These are phyloP conservation scores for Suillus fuscotomentosus DNA, from an alignment of 768 basidiomycete genomes.

Conservation along the genomic window DNA sequence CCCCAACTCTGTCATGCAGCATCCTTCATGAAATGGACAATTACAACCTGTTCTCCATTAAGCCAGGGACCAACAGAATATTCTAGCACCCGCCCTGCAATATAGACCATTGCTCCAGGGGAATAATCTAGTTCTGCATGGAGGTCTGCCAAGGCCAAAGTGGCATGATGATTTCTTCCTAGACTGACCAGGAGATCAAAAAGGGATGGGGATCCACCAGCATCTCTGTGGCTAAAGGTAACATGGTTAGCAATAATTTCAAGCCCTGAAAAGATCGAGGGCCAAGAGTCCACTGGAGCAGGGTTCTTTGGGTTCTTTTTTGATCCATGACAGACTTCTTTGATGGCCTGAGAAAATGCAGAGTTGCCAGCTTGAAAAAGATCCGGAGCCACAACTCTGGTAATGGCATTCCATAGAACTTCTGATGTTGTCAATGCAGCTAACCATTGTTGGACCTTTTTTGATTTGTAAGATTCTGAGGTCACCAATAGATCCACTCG, in stretches of 20 bases:
- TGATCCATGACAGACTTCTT: too few species aligned
- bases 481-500: too few species aligned
- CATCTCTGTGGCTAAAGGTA: neutral
- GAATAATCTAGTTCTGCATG: neutral
- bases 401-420: too few species aligned
- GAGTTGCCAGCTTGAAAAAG: neutral
- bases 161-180: neutral
- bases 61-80: neutral
- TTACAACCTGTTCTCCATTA: neutral
- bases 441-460: too few species aligned
- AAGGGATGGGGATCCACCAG: neutral
- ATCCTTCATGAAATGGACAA: neutral
- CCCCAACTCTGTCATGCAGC: neutral
- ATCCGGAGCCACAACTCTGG: too few species aligned
- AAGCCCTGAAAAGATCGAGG: neutral
- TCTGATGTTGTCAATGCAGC: neutral
- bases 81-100: neutral
- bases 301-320: neutral
- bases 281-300: neutral
- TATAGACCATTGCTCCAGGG: constrained; percentile 3
- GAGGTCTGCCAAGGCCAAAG: neutral
- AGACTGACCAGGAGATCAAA: constrained; percentile 8
- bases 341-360: too few species aligned
- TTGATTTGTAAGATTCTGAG: too few species aligned
- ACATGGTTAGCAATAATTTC: constrained; percentile 1